Base-by-base conservation (phyloP, 2,329 filamentous ascomycete genomes). In the Pyricularia pennisetigena region DNA sequence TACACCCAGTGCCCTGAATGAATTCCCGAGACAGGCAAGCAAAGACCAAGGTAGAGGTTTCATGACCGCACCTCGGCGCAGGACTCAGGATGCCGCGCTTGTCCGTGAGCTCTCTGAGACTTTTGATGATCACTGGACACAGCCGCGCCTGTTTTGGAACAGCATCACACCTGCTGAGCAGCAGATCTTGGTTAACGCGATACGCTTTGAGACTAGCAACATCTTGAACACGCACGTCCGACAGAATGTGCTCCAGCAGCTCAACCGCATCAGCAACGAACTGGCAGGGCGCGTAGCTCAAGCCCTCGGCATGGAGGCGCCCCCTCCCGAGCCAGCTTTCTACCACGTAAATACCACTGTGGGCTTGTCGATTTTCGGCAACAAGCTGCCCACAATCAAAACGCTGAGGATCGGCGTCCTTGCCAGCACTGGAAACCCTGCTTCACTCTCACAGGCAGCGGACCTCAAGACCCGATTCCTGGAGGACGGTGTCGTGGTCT, bases 61-160 rank as follows among this genome's bases (percentile, higher is more conserved):
- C 81, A 91, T 92, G 79, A 90, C 86, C 2, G 79, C 88, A 0
- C 89, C 90, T 0, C 78, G 77, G 26, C 87, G 89, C 16, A 32
- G 24, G 12, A 79, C 77, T 24, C 77, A 77, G 12, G 79, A 76
- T 1, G 88, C 88, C 29, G 77, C 77, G 10, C 82, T 91, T 3
- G 76, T 84, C 2, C 86, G 90, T 65, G 79, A 80, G 16, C 80
- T 85, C 23, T 86, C 88, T n/a, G 78, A 82, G 0, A 89, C 87
- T 1, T 92, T 92, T 75, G 76, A 83, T n/a, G 89, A 92, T 74
- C 87, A 88, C 75, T 92, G 89, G 88, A 86, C 85, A 3, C 90
- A 93, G 75, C 85, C 89, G 0, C 85, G 90, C 1, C 81, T 92
- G 14, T 92, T 92, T 79, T 92, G 85, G 82, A 92, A 92, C 82